Percentiles rank a stretch among this genome's conserved stretches.
Evolutionary conservation across 1,284 basidiomycete genomes (phyloP).

Genomic region (Cerrena zonata): DNA sequence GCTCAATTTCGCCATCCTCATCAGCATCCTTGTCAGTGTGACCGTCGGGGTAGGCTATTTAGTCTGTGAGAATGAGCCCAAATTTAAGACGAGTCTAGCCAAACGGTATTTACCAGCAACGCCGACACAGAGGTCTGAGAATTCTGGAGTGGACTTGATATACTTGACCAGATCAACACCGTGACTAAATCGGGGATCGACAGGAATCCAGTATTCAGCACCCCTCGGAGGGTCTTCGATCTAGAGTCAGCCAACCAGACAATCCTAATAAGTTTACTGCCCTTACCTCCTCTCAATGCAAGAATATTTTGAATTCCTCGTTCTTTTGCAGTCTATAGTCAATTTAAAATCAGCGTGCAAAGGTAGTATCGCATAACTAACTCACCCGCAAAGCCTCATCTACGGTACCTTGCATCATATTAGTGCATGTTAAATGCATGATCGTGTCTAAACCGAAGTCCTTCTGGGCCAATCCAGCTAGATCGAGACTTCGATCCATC

Average conservation of each 20-base stretch:
- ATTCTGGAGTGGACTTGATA: constrained; percentile 76
- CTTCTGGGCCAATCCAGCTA: constrained; percentile 68
- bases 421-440: constrained; percentile 96
- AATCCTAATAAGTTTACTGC: not conserved
- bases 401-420: constrained; percentile 86
- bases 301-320: constrained; percentile 87
- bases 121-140: constrained; percentile 87
- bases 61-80: constrained; percentile 19
- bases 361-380: not conserved
- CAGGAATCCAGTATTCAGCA: constrained; percentile 86
- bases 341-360: not conserved
- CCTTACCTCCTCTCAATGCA: constrained; percentile 80
- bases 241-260: not conserved
- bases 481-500: constrained; percentile 80
- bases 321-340: constrained; percentile 68
- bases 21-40: constrained; percentile 65
- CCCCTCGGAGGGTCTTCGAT: constrained; percentile 82
- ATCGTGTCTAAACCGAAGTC: constrained; percentile 79
- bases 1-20: constrained; percentile 69
- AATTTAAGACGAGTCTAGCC: constrained; percentile 5
- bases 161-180: constrained; percentile 88
- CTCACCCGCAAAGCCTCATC: constrained; percentile 77
- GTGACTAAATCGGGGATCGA: constrained; percentile 81
- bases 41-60: constrained; percentile 84
- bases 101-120: constrained; percentile 60